These are phyloP conservation scores for Aspergillus egyptiacus DNA, from an alignment of 495 filamentous ascomycete genomes.

Conservation along the genomic window DNA sequence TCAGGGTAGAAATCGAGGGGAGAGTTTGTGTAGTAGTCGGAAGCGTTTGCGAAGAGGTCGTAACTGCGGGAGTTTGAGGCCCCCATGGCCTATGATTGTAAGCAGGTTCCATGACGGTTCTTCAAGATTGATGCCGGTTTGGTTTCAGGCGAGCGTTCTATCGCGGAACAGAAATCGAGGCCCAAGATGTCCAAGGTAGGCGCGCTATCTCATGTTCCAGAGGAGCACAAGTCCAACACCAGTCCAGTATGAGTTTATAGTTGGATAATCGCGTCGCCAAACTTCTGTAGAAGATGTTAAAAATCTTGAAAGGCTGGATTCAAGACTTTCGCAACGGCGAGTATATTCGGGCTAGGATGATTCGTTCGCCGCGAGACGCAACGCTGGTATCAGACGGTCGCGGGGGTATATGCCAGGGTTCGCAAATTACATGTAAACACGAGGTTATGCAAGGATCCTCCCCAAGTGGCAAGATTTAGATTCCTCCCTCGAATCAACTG, in stretches of 20 bases:
- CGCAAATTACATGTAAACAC: conserved; percentile 1
- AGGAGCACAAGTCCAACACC: neutral
- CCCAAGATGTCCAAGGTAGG: neutral
- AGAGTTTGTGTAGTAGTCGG: too few species aligned
- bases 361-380: neutral
- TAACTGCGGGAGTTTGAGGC: conserved; percentile 29
- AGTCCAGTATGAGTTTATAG: too few species aligned
- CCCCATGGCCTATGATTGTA: conserved; percentile 41
- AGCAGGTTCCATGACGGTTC: conserved; percentile 33
- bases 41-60: conserved; percentile 26
- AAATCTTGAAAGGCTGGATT: neutral
- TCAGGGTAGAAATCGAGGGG: conserved; percentile 44
- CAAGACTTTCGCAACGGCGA: neutral
- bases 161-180: neutral
- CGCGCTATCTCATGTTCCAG: conserved; percentile 30
- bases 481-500: neutral
- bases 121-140: neutral
- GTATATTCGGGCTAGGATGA: neutral
- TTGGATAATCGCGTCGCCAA: neutral
- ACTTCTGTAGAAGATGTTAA: neutral
- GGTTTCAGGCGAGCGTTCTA: neutral
- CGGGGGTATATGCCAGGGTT: neutral
- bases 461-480: neutral
- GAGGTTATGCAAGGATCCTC: neutral
- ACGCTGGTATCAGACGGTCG: neutral